Evolutionary conservation across 2,329 filamentous ascomycete genomes (phyloP).

Genomic region (Trichoderma citrinoviride): DNA sequence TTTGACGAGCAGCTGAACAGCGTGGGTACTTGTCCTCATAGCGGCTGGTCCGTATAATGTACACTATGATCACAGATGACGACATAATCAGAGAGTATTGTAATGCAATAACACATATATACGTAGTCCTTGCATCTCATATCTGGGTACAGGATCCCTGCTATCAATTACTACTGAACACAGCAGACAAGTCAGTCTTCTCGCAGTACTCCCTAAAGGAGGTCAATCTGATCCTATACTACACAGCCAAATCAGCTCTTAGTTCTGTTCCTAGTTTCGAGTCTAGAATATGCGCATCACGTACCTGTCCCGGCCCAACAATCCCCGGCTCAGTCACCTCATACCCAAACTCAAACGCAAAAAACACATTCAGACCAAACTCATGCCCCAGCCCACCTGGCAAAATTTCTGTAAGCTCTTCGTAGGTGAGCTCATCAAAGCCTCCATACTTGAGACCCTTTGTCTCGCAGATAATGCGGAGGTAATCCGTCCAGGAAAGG

Average conservation of each 20-base stretch:
- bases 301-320: slow-evolving; percentile 22
- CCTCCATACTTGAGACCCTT: slow-evolving; percentile 24
- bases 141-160: too few relatives aligned
- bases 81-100: too few relatives aligned
- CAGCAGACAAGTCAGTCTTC: neutral
- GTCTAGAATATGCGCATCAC: neutral
- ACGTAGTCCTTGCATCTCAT: too few relatives aligned
- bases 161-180: neutral
- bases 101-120: too few relatives aligned
- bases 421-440: slow-evolving; percentile 25
- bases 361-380: slow-evolving; percentile 23
- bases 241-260: neutral
- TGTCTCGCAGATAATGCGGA: slow-evolving; percentile 22
- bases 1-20: neutral
- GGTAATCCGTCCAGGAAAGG: slow-evolving; percentile 20
- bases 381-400: slow-evolving; percentile 24
- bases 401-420: slow-evolving; percentile 21
- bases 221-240: slow-evolving; percentile 1
- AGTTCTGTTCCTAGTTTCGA: too few relatives aligned
- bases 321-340: slow-evolving; percentile 23
- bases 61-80: too few relatives aligned
- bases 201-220: slow-evolving; percentile 9
- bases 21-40: neutral
- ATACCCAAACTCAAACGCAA: slow-evolving; percentile 24
- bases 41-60: neutral